phyloP scores from a whole-genome alignment of 257 asterid genomes.

The Solanum rostratum region DNA sequence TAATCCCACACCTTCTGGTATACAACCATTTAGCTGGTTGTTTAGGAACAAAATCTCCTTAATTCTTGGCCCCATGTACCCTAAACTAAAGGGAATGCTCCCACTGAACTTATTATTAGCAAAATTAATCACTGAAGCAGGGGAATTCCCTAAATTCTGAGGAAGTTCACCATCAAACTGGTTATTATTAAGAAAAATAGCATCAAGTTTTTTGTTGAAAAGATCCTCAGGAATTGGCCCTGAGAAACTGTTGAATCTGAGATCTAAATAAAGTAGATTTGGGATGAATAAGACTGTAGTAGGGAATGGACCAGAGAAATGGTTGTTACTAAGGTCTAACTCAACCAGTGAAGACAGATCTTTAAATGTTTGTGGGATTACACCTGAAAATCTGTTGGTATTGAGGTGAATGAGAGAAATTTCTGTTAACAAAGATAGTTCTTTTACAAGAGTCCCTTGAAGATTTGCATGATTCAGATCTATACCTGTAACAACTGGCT shows the following conservation, averaged over 20 bases:
- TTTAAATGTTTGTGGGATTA: slow-evolving; percentile 36
- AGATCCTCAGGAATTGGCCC: slow-evolving; percentile 62
- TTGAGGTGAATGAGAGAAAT: slow-evolving; percentile 61
- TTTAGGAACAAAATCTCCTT: slow-evolving; percentile 69
- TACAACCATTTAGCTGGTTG: slow-evolving; percentile 76
- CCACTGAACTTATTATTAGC: slow-evolving; percentile 71
- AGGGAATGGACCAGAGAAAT: slow-evolving; percentile 62
- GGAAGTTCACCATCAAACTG: slow-evolving; percentile 55
- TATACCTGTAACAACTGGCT: slow-evolving; percentile 39
- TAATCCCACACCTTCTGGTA: slow-evolving; percentile 73
- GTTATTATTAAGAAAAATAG: slow-evolving; percentile 69
- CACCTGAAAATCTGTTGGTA: slow-evolving; percentile 59
- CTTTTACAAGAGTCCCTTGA: slow-evolving; percentile 45
- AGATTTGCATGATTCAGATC: slow-evolving; percentile 82
- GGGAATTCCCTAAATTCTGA: slow-evolving; percentile 61
- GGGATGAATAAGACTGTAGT: slow-evolving; percentile 33
- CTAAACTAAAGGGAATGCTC: slow-evolving; percentile 53
- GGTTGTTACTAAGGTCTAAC: slow-evolving; percentile 81
- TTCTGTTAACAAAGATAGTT: slow-evolving; percentile 41
- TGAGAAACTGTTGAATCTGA: slow-evolving; percentile 57
- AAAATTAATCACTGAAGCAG: slow-evolving; percentile 70
- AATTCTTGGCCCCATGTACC: slow-evolving; percentile 44
- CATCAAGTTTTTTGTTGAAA: slow-evolving; percentile 62
- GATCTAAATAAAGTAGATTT: slow-evolving; percentile 55
- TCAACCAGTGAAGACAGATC: slow-evolving; percentile 36